Conservation (phyloP, 2,329 filamentous ascomycete species). For the Aureobasidium mangrovei region DNA sequence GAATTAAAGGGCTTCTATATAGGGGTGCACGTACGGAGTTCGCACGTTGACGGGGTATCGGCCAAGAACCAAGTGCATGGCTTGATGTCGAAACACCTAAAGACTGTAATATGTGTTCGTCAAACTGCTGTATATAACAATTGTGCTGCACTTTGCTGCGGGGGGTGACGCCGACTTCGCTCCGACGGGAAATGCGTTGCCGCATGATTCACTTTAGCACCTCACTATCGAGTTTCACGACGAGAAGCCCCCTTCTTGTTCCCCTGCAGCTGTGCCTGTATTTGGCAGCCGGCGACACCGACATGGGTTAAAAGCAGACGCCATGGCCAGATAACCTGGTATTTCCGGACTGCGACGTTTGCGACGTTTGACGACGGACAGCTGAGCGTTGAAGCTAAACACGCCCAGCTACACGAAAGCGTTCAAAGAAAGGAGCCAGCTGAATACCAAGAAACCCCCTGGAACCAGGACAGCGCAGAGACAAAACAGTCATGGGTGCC, state of each 20-base stretch:
- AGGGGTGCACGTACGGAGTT: too few species aligned
- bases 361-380: neutral
- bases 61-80: too few species aligned
- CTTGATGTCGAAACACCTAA: too few species aligned
- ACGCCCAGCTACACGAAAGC: too few species aligned
- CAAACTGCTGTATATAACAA: too few species aligned
- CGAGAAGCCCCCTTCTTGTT: neutral
- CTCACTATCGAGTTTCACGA: neutral
- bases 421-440: slow-evolving; percentile 2
- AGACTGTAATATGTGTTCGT: too few species aligned
- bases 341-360: slow-evolving; percentile 5
- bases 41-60: too few species aligned
- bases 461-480: neutral
- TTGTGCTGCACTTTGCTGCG: too few species aligned
- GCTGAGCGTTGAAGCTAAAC: neutral
- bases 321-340: neutral
- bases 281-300: neutral
- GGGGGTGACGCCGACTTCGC: too few species aligned
- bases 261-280: neutral
- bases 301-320: neutral
- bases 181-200: too few species aligned
- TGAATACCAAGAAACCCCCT: neutral
- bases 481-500: neutral
- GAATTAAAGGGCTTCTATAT: too few species aligned
- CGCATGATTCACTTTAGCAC: too few species aligned